Base-by-base conservation (phyloP, 495 filamentous ascomycete genomes). In the Neurospora sp. region DNA sequence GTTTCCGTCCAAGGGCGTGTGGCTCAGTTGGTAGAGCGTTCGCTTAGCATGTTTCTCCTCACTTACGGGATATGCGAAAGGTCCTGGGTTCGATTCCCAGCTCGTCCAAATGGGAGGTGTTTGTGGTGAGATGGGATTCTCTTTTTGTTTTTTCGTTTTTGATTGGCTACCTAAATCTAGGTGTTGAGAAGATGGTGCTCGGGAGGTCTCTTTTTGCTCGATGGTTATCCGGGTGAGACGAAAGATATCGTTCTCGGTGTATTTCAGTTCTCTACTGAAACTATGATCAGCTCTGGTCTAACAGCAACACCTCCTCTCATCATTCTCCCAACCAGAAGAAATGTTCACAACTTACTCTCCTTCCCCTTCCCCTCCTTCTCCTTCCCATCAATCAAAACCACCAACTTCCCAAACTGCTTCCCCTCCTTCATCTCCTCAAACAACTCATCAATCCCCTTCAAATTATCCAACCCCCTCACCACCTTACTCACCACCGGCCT, bases 351-450 rank as follows among this genome's bases (percentile, higher is more conserved):
- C 54, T 66, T 66, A 66, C 54, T 66, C 54, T 66, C 31, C 27
- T 62, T 44, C 38, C 44, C 74, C 38, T 77, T 66, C 54, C 35
- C 31, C 27, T 62, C 39, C 38, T 39, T 71, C 38, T 77, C 75
- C 12, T 77, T 77, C 39, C 39, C 69, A 14, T 77, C 81, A 70
- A 86, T 80, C 74, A 83, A 75, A 41, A 94, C 84, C 3, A 93
- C 91, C 78, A 94, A 79, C 83, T 95, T 94, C 8, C 92, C 92
- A 83, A 93, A 93, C 81, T 95, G 93, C 75, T 80, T 88, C n/a
- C 90, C 91, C 16, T 86, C 84, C 77, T 90, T 90, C 86, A 95
- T 92, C 41, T 93, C 91, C 70, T 92, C 88, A 80, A 93, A 95
- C 44, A 94, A 77, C 5, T 80, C 83, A 75, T 95, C 89, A 31